Evolutionary conservation across 2,329 filamentous ascomycete genomes (phyloP).

Genomic region (Epichloe coenophiala): DNA sequence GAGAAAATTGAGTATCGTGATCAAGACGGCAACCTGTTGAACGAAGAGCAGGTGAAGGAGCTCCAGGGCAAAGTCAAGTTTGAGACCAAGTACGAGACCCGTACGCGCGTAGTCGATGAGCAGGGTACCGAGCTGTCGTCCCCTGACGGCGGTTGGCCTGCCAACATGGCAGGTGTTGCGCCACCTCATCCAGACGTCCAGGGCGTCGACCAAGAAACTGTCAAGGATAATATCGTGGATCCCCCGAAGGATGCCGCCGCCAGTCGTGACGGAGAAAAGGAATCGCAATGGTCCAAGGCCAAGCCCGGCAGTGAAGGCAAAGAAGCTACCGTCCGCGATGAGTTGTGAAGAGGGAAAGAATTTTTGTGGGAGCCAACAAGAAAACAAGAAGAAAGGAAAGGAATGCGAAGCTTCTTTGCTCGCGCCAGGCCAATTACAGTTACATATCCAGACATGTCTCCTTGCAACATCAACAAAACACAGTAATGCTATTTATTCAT

Average conservation of each 20-base stretch:
- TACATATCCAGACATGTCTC: too few species aligned
- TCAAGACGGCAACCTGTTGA: conserved; percentile 71
- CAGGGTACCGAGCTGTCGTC: conserved; percentile 60
- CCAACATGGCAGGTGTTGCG: conserved; percentile 30
- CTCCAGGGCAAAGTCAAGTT: conserved; percentile 91
- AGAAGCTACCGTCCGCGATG: conserved; percentile 36
- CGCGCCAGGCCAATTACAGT: not conserved
- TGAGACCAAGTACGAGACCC: conserved; percentile 91
- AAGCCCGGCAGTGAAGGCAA: conserved; percentile 52
- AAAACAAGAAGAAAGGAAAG: not conserved
- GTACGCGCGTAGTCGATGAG: conserved; percentile 69
- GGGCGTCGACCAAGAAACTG: conserved; percentile 45
- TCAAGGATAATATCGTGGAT: conserved; percentile 25
- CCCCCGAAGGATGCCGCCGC: conserved; percentile 28
- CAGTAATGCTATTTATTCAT: not conserved
- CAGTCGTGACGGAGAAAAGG: conserved; percentile 46
- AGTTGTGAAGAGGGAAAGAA: conserved; percentile 17
- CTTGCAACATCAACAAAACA: not conserved
- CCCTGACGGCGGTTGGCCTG: conserved; percentile 26
- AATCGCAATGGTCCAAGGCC: conserved; percentile 38
- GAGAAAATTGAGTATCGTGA: conserved; percentile 79
- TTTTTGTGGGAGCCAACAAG: too few species aligned
- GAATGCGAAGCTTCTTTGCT: not conserved
- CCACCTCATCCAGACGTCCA: conserved; percentile 49
- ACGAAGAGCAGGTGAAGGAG: conserved; percentile 68